Base-by-base conservation (phyloP, 345 rosid species). In the Clausena lansium region DNA sequence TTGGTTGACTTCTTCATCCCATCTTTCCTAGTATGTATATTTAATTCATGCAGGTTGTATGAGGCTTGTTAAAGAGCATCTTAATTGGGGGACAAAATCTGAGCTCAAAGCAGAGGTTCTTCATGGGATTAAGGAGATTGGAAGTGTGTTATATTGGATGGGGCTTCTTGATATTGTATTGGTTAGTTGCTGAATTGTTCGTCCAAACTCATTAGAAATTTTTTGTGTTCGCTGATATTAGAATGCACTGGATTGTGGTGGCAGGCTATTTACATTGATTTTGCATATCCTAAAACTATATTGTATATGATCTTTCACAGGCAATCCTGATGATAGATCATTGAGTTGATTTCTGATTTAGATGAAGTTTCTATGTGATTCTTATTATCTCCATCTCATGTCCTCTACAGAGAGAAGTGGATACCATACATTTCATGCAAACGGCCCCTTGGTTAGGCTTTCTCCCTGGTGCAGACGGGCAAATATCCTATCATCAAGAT, bases 401-500 rank as follows among this genome's bases (percentile, higher is more conserved):
- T 84, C 71, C 73, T 75, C 28, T 68, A 75, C 90, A 96, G 98
- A 89, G 98, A 89, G 98, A 92, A 86, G 85, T 87, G 60, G 98
- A 96, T 80, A 88, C 95, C 73, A 86, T 82, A 60, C 90, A 90
- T 79, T 96, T 94, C 88, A 92, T 93, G 97, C 98, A 94, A 87
- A 90, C 93, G 69, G 94, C 99, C 72, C 93, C 97, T 74, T 96
- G 98, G 99, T 83, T 96, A 84, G 99, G 98, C 70, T 83, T 92
- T 80, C 68, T 91, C 78, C 95, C 97, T 9, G 91, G 91, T 54
- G 84, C 88, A 33, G 99, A 96, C 78, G 98, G 98, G 66, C 98
- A 94, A 79, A 96, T 93, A 81, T 75, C 88, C 67, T 90, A 89
- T 81, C 91, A 91, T 78, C 94, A 86, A 83, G 93, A 88, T 83